These are phyloP conservation scores for Gossypium stocksii DNA, from an alignment of 345 rosid genomes.

Conservation along the genomic window DNA sequence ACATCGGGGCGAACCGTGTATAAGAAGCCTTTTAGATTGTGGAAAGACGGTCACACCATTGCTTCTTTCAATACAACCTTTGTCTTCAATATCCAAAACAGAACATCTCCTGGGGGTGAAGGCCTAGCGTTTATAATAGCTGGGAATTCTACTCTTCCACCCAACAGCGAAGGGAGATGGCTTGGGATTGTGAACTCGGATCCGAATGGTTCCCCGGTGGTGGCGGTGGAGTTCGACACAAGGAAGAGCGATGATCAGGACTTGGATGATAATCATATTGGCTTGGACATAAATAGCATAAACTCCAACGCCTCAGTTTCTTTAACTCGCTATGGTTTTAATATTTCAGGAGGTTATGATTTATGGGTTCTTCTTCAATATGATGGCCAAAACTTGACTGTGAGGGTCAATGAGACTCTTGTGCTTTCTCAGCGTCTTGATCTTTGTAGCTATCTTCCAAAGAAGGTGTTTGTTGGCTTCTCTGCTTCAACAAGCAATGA, in stretches of 20 bases:
- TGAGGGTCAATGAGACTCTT: constrained; percentile 20
- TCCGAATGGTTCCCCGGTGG: background rate
- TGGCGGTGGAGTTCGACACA: background rate
- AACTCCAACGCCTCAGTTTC: background rate
- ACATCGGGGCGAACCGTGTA: background rate
- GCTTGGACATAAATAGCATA: background rate
- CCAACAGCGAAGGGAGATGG: background rate
- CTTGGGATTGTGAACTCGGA: background rate
- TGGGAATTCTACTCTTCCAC: background rate
- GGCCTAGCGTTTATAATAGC: background rate
- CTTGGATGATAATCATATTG: background rate
- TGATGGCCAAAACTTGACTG: constrained; percentile 42
- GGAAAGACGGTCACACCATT: background rate
- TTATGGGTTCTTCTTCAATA: constrained; percentile 31
- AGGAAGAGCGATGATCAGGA: background rate
- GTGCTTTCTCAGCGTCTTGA: constrained; percentile 37
- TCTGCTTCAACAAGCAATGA: constrained; percentile 49
- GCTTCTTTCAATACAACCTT: background rate
- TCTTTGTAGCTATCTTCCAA: constrained; percentile 47
- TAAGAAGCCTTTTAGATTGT: background rate
- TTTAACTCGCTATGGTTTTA: constrained; percentile 17
- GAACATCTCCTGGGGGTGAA: background rate
- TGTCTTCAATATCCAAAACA: background rate
- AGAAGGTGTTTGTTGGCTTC: constrained; percentile 51
- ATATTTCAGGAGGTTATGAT: constrained; percentile 18